These are phyloP conservation scores for Paraphaeosphaeria minitans DNA, from an alignment of 2,329 filamentous ascomycete species.

Conservation along the genomic window DNA sequence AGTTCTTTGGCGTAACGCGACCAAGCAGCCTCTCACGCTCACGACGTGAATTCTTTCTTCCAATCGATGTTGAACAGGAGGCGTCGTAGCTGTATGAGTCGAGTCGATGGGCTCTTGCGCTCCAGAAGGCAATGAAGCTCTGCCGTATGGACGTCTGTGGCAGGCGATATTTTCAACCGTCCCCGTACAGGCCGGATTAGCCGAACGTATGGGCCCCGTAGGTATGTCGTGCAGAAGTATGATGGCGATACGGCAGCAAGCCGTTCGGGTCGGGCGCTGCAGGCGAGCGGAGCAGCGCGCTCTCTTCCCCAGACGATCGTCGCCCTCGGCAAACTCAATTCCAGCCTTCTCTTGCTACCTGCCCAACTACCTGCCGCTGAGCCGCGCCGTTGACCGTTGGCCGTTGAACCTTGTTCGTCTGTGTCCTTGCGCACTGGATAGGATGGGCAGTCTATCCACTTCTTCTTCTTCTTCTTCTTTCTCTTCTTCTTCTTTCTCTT, in stretches of 20 bases:
- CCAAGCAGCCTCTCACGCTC: neutral
- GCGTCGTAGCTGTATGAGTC: neutral
- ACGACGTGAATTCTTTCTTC: neutral
- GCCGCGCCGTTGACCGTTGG: neutral
- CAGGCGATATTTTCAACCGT: neutral
- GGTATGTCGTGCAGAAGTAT: neutral
- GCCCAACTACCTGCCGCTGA: no score
- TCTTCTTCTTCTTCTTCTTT: no score
- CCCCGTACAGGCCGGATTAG: neutral
- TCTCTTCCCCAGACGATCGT: neutral
- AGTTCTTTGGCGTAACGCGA: neutral
- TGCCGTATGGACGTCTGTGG: no score
- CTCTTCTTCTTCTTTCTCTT: no score
- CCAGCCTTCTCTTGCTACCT: neutral
- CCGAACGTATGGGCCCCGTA: neutral
- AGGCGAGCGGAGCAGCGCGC: conserved; percentile 9
- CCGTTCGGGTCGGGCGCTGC: conserved; percentile 5
- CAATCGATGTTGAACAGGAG: neutral
- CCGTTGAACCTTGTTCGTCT: neutral
- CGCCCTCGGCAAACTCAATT: neutral
- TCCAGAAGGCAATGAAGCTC: no score
- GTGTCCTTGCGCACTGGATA: neutral
- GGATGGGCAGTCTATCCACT: neutral
- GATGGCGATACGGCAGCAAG: conserved; percentile 6
- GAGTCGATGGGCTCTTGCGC: neutral